Conservation (phyloP, 345 rosid genomes). For the Rhizophora apiculata region DNA sequence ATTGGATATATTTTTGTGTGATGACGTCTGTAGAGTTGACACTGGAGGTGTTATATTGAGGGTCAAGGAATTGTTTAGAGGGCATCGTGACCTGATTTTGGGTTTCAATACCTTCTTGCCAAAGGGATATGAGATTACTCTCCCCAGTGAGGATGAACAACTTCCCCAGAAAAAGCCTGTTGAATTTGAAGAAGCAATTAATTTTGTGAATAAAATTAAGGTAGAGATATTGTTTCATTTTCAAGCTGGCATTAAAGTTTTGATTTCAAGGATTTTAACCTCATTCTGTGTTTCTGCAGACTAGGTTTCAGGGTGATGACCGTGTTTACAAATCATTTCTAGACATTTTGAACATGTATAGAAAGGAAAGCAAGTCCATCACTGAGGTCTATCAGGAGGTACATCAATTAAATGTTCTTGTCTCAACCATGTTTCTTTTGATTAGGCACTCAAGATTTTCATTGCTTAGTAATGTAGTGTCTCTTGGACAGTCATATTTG, state of each 20-base stretch:
- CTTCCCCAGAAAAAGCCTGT: slow-evolving; percentile 36
- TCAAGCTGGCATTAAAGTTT: background rate
- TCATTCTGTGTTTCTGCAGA: slow-evolving; percentile 25
- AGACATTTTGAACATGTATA: slow-evolving; percentile 35
- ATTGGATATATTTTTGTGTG: background rate
- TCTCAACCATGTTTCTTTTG: slow-evolving; percentile 10
- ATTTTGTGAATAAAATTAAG: slow-evolving; percentile 38
- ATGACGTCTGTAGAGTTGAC: slow-evolving; percentile 25
- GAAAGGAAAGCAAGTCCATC: slow-evolving; percentile 34
- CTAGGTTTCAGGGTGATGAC: slow-evolving; percentile 34
- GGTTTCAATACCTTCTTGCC: slow-evolving; percentile 41
- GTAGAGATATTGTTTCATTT: slow-evolving; percentile 7
- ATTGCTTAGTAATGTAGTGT: background rate
- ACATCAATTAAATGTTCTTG: slow-evolving; percentile 4
- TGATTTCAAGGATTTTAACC: slow-evolving; percentile 1
- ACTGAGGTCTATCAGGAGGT: slow-evolving; percentile 38
- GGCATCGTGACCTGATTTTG: slow-evolving; percentile 37
- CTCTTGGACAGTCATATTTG: slow-evolving; percentile 1
- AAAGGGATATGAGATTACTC: slow-evolving; percentile 36
- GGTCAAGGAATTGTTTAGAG: slow-evolving; percentile 37
- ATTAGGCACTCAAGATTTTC: background rate
- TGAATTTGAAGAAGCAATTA: slow-evolving; percentile 39
- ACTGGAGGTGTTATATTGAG: slow-evolving; percentile 36
- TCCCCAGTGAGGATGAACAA: slow-evolving; percentile 32
- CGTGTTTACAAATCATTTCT: slow-evolving; percentile 33